Conservation (phyloP, 2,329 filamentous ascomycete genomes). For the Sporothrix variecibatus region DNA sequence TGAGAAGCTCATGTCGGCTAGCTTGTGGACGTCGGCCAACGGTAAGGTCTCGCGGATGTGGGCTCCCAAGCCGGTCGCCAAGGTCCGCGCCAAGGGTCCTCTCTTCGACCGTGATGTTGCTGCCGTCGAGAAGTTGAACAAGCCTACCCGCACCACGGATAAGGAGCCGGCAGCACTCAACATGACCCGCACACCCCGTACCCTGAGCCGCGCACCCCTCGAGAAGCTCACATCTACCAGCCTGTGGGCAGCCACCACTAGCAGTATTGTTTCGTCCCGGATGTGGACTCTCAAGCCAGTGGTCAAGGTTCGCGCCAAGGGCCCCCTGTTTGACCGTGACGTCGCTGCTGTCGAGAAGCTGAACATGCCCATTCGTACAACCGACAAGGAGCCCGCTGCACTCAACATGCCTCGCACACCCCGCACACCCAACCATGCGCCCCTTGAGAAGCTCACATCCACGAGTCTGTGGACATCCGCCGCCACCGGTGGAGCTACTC, state of each 20-base stretch:
- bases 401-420: constrained; percentile 36
- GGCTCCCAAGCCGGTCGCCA: constrained; percentile 19
- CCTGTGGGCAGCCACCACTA: constrained; percentile 20
- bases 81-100: constrained; percentile 7
- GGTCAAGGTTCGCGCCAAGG: constrained; percentile 10
- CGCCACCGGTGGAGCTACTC: not conserved
- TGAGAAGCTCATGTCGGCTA: constrained; percentile 16
- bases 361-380: constrained; percentile 28
- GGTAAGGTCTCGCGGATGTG: constrained; percentile 18
- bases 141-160: constrained; percentile 29
- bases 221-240: constrained; percentile 18
- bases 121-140: constrained; percentile 16
- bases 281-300: constrained; percentile 26
- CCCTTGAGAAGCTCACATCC: constrained; percentile 13
- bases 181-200: constrained; percentile 37
- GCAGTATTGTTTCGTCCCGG: not conserved
- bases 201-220: not conserved
- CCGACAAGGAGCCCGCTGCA: constrained; percentile 34
- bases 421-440: constrained; percentile 26
- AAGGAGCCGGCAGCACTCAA: constrained; percentile 35
- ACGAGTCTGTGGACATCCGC: constrained; percentile 19
- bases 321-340: constrained; percentile 27
- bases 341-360: constrained; percentile 24
- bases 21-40: constrained; percentile 16
- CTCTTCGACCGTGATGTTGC: constrained; percentile 29